Base-by-base conservation (phyloP, 352 stramenopile genomes). In the Elongisporangium anandrum region DNA sequence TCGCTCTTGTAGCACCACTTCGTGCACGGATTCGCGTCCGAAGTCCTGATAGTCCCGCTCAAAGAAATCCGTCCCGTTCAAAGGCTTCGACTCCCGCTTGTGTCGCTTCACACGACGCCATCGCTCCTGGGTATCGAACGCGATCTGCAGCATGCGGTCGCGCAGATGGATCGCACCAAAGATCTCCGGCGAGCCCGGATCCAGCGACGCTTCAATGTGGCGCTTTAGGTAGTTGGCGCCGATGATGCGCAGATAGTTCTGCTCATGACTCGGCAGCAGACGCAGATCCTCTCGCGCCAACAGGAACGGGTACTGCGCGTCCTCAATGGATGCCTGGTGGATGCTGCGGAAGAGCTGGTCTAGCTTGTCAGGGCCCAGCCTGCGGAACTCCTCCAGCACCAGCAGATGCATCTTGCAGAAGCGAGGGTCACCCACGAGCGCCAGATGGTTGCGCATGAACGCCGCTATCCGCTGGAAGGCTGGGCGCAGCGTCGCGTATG, bases 61-160 rank as follows among this genome's bases (percentile, higher is more conserved):
- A 69, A 85, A 88, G 39, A 92, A 88, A 47, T 92, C 83, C 20
- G 64, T 87, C 19, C 59, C 73, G 52, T 90, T 89, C 49, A 92
- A 72, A 22, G 77, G 68, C 20, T 77, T 72, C n/a, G 70, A 75
- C 26, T 77, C 59, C 54, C 86, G 69, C 59, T 82, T 80, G 55
- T 81, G 69, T 19, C 83, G 71, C 52, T 88, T 86, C 21, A 63
- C 77, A 49, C 73, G 80, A 54, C 77, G 74, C 83, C 83, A 92
- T 24, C 83, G 80, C 50, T 90, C 80, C 7, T 76, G 61, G 9
- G 75, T 65, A 55, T 92, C 83, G 48, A 92, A 90, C n/a, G 69
- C 64, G 52, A 92, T 72, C 47, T 73, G 65, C 62, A 12, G 65
- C 57, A 45, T 82, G 63, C 13, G 49, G 19, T 67, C 67, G 22